Base-by-base conservation (phyloP, 129 eudicot genomes). In the Escallonia herrerae region DNA sequence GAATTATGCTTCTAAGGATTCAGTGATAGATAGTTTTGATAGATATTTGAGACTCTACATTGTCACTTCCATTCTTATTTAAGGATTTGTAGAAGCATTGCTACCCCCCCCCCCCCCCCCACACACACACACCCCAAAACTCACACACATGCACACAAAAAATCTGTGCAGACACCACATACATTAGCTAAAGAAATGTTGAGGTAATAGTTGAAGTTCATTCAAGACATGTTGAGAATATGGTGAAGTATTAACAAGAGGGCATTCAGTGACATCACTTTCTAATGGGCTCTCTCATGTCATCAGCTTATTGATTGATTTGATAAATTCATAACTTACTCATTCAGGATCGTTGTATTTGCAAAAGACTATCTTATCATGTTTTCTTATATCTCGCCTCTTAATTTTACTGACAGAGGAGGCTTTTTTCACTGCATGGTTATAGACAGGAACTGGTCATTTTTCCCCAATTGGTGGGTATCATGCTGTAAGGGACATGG, bases 401-500 rank as follows among this genome's bases (percentile, higher is more conserved):
- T 53, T 6, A 33, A 53, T 11, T 53, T 13, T 53, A 11, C n/a
- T n/a, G 14, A n/a, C 3, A 53, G 57, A 4, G 57, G 57, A n/a
- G 14, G 14, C 57, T 53, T 53, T 13, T 11, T 6, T 2, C 6
- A 4, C 2, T 53, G 22, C 14, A 2, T 53, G 57, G 57, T 53
- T 53, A 33, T 33, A 53, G 57, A 53, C 57, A n/a, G 57, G 57
- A 12, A 53, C 57, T 4, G 57, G 57, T 53, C 57, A 53, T 33
- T 53, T 53, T 53, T 53, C 57, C 12, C 57, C 57, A 13, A 53
- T 53, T 53, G 57, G 57, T 10, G 57, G 57, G 14, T 53, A 53
- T 53, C 57, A 53, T n/a, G 57, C 57, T 53, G 57, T 15, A 53
- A 53, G 57, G 22, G 57, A 53, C 57, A 6, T 53, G 57, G 57